phyloP scores from a whole-genome alignment of 1,284 basidiomycete species.

The Calocybe gambosa region DNA sequence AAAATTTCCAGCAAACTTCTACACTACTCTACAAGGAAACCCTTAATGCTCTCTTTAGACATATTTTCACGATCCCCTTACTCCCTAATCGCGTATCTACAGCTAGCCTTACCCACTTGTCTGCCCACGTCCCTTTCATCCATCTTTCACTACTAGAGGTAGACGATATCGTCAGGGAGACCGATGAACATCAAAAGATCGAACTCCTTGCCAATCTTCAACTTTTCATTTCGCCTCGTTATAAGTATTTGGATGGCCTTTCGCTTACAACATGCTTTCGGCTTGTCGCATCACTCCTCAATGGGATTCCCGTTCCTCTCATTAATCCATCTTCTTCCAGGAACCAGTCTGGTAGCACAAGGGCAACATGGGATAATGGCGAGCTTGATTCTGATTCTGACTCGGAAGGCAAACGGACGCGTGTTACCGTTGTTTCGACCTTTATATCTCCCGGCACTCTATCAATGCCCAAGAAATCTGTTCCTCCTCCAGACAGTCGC shows the following conservation, averaged over 20 bases:
- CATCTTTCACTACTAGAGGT: conserved; percentile 22
- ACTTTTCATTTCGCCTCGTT: conserved; percentile 50
- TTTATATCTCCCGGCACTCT: conserved; percentile 23
- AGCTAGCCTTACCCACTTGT: conserved; percentile 36
- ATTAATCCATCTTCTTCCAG: conserved; percentile 38
- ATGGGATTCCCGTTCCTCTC: conserved; percentile 43
- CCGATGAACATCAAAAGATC: conserved; percentile 30
- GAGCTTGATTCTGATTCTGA: conserved; percentile 38
- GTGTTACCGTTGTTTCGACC: conserved; percentile 32
- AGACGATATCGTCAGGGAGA: conserved; percentile 13
- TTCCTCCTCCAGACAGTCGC: conserved; percentile 44
- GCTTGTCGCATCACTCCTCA: conserved; percentile 46
- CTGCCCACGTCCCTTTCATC: conserved; percentile 31
- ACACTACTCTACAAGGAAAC: conserved; percentile 27
- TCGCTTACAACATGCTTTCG: conserved; percentile 51
- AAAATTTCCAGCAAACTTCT: conserved; percentile 20
- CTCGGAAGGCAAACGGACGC: conserved; percentile 26
- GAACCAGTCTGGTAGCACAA: conserved; percentile 10
- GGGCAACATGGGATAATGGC: conserved; percentile 14
- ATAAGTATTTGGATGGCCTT: conserved; percentile 19
- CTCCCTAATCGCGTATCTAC: conserved; percentile 66
- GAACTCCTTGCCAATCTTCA: conserved; percentile 64
- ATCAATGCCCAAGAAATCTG: conserved; percentile 14
- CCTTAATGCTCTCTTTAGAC: conserved; percentile 33
- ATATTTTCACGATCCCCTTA: conserved; percentile 57